Base-by-base conservation (phyloP, 257 asterid species). In the Echium plantagineum region DNA sequence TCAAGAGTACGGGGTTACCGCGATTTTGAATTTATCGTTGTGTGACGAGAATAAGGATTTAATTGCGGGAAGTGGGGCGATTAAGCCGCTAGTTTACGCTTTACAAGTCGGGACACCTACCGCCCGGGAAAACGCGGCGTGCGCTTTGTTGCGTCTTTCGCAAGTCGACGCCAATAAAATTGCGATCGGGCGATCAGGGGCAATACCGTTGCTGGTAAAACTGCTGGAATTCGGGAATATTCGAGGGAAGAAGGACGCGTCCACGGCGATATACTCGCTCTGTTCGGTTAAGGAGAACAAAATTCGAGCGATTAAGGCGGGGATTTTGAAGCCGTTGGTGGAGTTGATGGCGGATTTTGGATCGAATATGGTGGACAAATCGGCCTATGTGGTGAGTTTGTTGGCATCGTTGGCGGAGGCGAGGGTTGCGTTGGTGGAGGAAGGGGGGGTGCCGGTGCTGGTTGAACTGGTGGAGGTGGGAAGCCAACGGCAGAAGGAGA, bases 401-500 rank as follows among this genome's bases (percentile, higher is more conserved):
- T 52, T 89, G 78, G 81, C 81, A 30, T 75, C 98, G 9, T 60
- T 77, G 68, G 49, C 79, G 26, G 97, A 91, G 69, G 95, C 91
- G 5, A 76, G 85, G 85, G 73, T 84, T 70, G 94, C 90, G 67
- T 47, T 83, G 72, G 98, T 93, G 63, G 97, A 83, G 24, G 98
- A 93, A 77, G 96, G 94, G 10, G 97, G 98, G 15, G 83, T 93
- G 20, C 98, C 98, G 63, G 97, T 93, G 61, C 70, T 93, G 79
- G 96, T 93, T 66, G 98, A 93, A 83, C 80, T 89, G 6, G 83
- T 93, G 42, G 98, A 93, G 65, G 96, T 82, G 5, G 98, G 97
- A 47, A 81, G 94, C 5, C 96, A 84, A 28, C 78, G 95, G 63
- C 98, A 93, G 69, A 89, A 93, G 94, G 98, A 93, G 73, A 84